Conservation (phyloP, 1,139 yeast genomes). For the Hyphopichia buzzinii region DNA sequence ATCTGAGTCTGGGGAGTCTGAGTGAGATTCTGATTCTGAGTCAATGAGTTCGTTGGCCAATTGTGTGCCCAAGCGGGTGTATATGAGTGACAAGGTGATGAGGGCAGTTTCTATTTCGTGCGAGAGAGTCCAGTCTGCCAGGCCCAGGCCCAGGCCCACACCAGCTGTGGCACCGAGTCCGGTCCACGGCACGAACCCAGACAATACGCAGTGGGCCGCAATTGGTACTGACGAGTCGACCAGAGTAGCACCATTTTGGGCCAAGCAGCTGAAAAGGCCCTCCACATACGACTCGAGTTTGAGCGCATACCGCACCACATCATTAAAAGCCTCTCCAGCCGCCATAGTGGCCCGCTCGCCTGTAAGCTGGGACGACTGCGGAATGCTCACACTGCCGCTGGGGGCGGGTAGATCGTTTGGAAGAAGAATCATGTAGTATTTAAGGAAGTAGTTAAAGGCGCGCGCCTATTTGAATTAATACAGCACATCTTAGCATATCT, state of each 20-base stretch:
- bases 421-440: conserved; percentile 32
- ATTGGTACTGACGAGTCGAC: conserved; percentile 2
- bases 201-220: conserved; percentile 1
- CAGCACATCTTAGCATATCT: too few relatives aligned
- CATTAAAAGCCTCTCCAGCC: conserved; percentile 22
- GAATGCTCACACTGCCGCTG: conserved; percentile 7
- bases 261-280: conserved; percentile 15
- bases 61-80: conserved; percentile 36
- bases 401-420: conserved; percentile 36
- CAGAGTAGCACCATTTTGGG: conserved; percentile 4
- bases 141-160: neutral
- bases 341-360: conserved; percentile 18
- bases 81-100: conserved; percentile 26
- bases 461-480: too few relatives aligned
- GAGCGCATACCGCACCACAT: conserved; percentile 30
- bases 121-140: conserved; percentile 26
- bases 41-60: conserved; percentile 37
- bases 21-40: conserved; percentile 10
- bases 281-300: conserved; percentile 35
- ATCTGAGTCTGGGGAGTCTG: conserved; percentile 12
- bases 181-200: neutral
- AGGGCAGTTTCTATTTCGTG: conserved; percentile 29
- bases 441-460: too few relatives aligned
- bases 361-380: conserved; percentile 11
- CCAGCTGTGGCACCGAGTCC: too few relatives aligned